These are phyloP conservation scores for Xylaria sp. DNA, from an alignment of 2,329 filamentous ascomycete species.

Conservation along the genomic window DNA sequence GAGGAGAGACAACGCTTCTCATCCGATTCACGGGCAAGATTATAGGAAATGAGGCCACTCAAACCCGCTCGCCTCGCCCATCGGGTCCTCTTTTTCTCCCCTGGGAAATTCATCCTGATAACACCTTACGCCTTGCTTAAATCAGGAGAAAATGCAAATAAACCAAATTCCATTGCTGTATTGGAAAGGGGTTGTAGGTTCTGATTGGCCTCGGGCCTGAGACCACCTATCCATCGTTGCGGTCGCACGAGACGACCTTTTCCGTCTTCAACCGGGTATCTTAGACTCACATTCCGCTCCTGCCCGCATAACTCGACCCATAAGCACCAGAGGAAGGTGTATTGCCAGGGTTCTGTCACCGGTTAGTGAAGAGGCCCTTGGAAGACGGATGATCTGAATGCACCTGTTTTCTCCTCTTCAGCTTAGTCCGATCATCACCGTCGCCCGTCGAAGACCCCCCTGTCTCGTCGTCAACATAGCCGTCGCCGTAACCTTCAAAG, in stretches of 20 bases:
- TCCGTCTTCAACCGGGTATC: slow-evolving; percentile 42
- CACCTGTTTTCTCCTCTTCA: slow-evolving; percentile 70
- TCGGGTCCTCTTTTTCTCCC: slow-evolving; percentile 17
- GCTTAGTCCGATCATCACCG: slow-evolving; percentile 61
- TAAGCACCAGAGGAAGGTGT: slow-evolving; percentile 47
- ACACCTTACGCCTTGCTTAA: slow-evolving; percentile 45
- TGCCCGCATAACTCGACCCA: slow-evolving; percentile 58
- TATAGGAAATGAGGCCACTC: slow-evolving; percentile 2
- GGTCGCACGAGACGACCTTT: slow-evolving; percentile 17
- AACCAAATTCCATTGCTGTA: slow-evolving; percentile 9
- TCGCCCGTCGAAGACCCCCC: slow-evolving; percentile 73
- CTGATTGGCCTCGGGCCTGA: not conserved
- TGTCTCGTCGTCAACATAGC: slow-evolving; percentile 70
- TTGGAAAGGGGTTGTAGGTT: not conserved
- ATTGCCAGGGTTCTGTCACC: slow-evolving; percentile 49
- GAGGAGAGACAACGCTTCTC: not conserved
- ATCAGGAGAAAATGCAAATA: slow-evolving; percentile 37
- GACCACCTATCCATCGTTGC: slow-evolving; percentile 26
- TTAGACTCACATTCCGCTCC: slow-evolving; percentile 54
- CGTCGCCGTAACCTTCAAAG: slow-evolving; percentile 75
- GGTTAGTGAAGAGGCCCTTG: slow-evolving; percentile 45
- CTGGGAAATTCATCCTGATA: slow-evolving; percentile 14
- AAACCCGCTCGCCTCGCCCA: slow-evolving; percentile 6
- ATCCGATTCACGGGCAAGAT: slow-evolving; percentile 8
- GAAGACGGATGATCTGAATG: slow-evolving; percentile 37